Evolutionary conservation across 495 filamentous ascomycete genomes (phyloP).

Genomic region (Sabuloglossum arenarium): DNA sequence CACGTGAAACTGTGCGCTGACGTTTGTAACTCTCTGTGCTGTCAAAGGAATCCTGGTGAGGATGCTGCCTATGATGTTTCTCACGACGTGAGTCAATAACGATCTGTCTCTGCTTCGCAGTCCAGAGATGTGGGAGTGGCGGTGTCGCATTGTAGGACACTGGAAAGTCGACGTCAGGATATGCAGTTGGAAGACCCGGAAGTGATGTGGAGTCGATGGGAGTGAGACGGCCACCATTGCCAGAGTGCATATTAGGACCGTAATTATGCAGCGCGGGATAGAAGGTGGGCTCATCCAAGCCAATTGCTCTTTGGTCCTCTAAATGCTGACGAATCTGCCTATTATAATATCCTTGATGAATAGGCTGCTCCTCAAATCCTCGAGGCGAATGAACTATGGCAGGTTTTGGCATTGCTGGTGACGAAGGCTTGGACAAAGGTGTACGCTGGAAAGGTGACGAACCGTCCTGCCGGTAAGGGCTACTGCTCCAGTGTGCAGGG

Average conservation of each 20-base stretch:
- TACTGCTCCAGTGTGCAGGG: slow-evolving; percentile 5
- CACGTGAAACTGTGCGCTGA: background rate
- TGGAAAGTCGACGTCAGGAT: background rate
- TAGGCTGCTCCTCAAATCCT: background rate
- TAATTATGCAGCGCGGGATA: background rate
- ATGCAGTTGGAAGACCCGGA: background rate
- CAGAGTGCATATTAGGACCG: background rate
- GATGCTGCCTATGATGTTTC: background rate
- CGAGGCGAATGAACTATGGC: background rate
- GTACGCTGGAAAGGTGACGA: background rate
- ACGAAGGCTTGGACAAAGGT: background rate
- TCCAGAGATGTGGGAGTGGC: slow-evolving; percentile 1
- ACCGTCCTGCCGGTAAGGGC: background rate
- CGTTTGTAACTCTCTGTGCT: background rate
- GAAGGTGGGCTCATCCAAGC: background rate
- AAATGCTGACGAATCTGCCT: background rate
- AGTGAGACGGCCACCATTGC: background rate
- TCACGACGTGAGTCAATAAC: background rate
- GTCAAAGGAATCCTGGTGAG: background rate
- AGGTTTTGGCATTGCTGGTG: background rate
- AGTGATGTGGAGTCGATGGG: background rate
- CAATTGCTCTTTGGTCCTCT: background rate
- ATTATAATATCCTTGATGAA: background rate
- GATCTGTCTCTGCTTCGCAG: background rate
- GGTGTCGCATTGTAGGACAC: background rate